These are phyloP conservation scores for Globisporangium camurandrum DNA, from an alignment of 352 stramenopile genomes.

Conservation along the genomic window DNA sequence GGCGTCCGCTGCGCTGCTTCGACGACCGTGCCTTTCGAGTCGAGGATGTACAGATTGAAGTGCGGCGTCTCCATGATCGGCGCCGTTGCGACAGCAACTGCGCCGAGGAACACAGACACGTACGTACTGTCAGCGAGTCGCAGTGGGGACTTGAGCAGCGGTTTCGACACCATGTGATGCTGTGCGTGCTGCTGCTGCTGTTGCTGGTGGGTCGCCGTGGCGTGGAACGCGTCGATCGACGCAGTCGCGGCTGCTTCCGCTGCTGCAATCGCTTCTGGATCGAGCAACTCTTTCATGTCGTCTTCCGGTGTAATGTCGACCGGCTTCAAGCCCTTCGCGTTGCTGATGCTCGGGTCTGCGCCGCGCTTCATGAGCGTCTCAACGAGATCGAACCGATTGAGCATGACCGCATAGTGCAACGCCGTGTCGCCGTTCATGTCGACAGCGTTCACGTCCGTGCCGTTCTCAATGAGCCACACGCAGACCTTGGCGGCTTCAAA, in stretches of 20 bases:
- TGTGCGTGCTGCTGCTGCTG: slow-evolving; percentile 12
- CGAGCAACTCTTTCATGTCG: slow-evolving; percentile 71
- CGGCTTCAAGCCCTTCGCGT: slow-evolving; percentile 56
- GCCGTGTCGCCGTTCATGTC: slow-evolving; percentile 82
- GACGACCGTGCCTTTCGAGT: slow-evolving; percentile 61
- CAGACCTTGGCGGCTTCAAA: slow-evolving; percentile 82
- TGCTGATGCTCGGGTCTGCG: slow-evolving; percentile 65
- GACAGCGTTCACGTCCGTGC: slow-evolving; percentile 62
- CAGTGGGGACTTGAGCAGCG: slow-evolving; percentile 41
- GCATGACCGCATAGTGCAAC: slow-evolving; percentile 79
- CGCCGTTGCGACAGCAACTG: slow-evolving; percentile 69
- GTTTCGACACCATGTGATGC: slow-evolving; percentile 6
- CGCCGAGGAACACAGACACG: slow-evolving; percentile 79
- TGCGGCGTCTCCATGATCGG: slow-evolving; percentile 85
- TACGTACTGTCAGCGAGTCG: slow-evolving; percentile 77
- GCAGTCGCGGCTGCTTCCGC: slow-evolving; percentile 14
- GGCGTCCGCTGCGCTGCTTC: slow-evolving; percentile 69
- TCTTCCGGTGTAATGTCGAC: slow-evolving; percentile 71
- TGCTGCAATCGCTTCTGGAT: slow-evolving; percentile 32
- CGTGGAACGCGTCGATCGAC: slow-evolving; percentile 15
- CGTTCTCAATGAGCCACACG: slow-evolving; percentile 86
- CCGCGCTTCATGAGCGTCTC: slow-evolving; percentile 85
- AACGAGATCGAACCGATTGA: slow-evolving; percentile 73
- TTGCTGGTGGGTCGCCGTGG: too few relatives aligned
- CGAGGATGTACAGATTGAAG: slow-evolving; percentile 83